Conservation (phyloP, 2,329 filamentous ascomycete genomes). For the Trichoderma breve region DNA sequence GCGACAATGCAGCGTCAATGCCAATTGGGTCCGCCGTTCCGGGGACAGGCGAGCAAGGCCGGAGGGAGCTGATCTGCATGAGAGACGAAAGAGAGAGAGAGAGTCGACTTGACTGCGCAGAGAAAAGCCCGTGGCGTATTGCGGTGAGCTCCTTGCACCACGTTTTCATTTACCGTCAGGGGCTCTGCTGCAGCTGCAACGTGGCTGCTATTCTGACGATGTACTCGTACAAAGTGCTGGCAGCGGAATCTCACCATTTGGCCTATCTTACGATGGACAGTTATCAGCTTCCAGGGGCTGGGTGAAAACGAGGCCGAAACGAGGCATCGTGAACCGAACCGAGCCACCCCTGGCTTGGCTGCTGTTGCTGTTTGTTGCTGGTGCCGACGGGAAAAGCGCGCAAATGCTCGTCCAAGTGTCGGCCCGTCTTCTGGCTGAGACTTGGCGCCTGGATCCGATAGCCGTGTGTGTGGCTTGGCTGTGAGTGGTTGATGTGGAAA, state of each 20-base stretch:
- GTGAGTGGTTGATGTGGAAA: conserved; percentile 2
- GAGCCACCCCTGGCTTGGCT: neutral
- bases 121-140: neutral
- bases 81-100: neutral
- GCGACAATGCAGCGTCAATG: neutral
- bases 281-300: neutral
- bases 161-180: neutral
- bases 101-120: neutral
- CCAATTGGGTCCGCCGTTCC: conserved; percentile 5
- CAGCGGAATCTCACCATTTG: neutral
- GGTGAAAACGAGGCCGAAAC: neutral
- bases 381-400: conserved; percentile 14
- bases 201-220: conserved; percentile 4
- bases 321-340: conserved; percentile 8
- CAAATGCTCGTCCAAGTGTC: conserved; percentile 15
- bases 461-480: neutral
- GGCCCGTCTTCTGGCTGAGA: conserved; percentile 18
- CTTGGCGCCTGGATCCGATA: conserved; percentile 14
- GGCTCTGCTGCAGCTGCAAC: neutral
- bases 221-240: no score
- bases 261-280: neutral
- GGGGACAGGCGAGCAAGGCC: neutral
- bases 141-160: conserved; percentile 1
- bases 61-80: neutral
- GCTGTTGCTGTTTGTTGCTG: neutral